Base-by-base conservation (phyloP, 768 basidiomycete species). In the Suillus weaverae region DNA sequence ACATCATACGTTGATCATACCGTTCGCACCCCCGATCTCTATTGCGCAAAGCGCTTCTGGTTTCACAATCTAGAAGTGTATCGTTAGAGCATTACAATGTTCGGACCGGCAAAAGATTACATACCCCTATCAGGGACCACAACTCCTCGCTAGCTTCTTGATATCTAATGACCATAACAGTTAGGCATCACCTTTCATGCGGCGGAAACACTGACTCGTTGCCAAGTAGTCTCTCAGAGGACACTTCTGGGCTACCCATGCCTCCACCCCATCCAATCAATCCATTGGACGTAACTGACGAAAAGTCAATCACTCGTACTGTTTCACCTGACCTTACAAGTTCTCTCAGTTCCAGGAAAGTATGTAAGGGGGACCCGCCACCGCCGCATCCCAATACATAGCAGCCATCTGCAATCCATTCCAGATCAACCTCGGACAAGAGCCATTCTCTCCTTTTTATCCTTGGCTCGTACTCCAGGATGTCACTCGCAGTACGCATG, bases 401-500 rank as follows among this genome's bases (percentile, higher is more conserved):
- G 61, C 87, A 87, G 36, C 88, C 88, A 61, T 86, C 84, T 32
- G 85, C 81, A 54, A 89, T 84, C 78, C 85, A 89, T 62, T 85
- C 84, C 30, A 84, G 71, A 67, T 85, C 83, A 2, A 77, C 73
- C 68, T 85, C 83, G 16, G 79, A 79, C 6, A 85, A 59, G 43
- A 78, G 69, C 84, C 83, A 85, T 66, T 80, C 78, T 8, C 78
- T 68, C 10, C 73, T 73, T n/a, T 74, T 68, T 51, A 86, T 77
- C 32, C 55, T 70, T 5, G 81, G 83, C 39, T 60, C 68, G 67
- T 83, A 86, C 5, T 66, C 69, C 33, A 68, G 64, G 61, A 80
- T 77, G 57, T 73, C 75, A 20, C 73, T 68, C 0, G 64, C 66
- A 62, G 50, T 67, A 46, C 61, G 59, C 11, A 64, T 22, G 46